Evolutionary conservation across 768 basidiomycete genomes (phyloP).

Genomic region (Amanita pseudoporphyria): DNA sequence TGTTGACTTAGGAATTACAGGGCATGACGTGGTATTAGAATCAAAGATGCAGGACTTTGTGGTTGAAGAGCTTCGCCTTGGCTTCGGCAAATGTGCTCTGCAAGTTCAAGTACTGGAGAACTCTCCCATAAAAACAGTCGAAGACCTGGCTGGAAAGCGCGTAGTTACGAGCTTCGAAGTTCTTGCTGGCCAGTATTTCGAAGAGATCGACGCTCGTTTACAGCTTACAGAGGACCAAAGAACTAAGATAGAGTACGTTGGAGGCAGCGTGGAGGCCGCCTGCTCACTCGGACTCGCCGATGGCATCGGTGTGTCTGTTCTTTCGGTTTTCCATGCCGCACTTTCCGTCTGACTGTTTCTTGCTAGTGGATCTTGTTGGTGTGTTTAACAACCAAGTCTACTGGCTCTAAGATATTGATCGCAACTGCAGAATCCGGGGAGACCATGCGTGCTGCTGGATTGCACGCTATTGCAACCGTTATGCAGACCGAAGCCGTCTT

Average conservation of each 20-base stretch:
- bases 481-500: constrained; percentile 83
- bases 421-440: constrained; percentile 80
- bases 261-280: constrained; percentile 97
- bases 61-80: constrained; percentile 72
- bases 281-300: constrained; percentile 95
- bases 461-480: constrained; percentile 87
- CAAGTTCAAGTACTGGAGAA: constrained; percentile 87
- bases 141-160: constrained; percentile 82
- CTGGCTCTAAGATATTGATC: not conserved
- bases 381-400: constrained; percentile 17
- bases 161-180: constrained; percentile 94
- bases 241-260: constrained; percentile 91
- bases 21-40: constrained; percentile 95
- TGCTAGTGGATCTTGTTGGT: constrained; percentile 90
- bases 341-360: not conserved
- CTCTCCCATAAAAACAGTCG: constrained; percentile 55
- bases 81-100: constrained; percentile 86
- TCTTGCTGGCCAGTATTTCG: constrained; percentile 76
- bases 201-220: constrained; percentile 44
- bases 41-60: constrained; percentile 72
- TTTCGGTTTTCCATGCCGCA: constrained; percentile 4
- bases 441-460: constrained; percentile 97
- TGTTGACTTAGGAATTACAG: constrained; percentile 95
- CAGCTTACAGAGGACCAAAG: constrained; percentile 41
- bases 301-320: constrained; percentile 63